Conservation (phyloP, 2,329 filamentous ascomycete genomes). For the Niveomyces coronatus region DNA sequence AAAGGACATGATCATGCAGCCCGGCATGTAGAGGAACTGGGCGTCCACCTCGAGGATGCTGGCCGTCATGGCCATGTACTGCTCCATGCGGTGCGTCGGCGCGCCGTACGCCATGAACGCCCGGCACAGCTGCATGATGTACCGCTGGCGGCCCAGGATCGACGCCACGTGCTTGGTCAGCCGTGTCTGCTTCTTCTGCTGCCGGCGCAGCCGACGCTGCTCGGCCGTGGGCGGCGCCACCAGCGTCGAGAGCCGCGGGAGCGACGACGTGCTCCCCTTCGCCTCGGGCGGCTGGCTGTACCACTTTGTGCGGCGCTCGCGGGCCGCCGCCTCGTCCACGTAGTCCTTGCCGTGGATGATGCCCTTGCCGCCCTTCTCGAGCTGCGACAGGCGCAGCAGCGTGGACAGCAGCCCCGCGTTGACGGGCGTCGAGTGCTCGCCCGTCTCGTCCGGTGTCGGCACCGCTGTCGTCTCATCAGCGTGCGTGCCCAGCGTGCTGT, state of each 20-base stretch:
- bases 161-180: constrained; percentile 5
- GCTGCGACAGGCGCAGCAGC: constrained; percentile 2
- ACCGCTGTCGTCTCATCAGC: neutral
- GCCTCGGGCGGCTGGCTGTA: constrained; percentile 2
- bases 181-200: constrained; percentile 1
- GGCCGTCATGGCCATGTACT: constrained; percentile 9
- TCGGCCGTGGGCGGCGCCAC: neutral
- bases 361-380: constrained; percentile 3
- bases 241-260: neutral
- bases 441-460: neutral
- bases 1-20: constrained; percentile 9
- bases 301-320: constrained; percentile 2
- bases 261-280: neutral
- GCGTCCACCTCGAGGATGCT: constrained; percentile 3
- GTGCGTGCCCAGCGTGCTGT: neutral
- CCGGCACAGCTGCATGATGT: constrained; percentile 8
- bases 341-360: constrained; percentile 5
- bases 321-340: constrained; percentile 1
- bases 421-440: neutral
- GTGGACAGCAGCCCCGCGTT: constrained; percentile 3
- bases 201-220: neutral
- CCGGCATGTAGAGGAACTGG: constrained; percentile 9
- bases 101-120: constrained; percentile 9
- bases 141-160: constrained; percentile 4
- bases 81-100: constrained; percentile 7